Percentiles rank a stretch among this genome's conserved stretches.
These are phyloP conservation scores for Antitrichia curtipendula DNA, from an alignment of 225 moss, liverwort and hornwort species.

Conservation along the genomic window DNA sequence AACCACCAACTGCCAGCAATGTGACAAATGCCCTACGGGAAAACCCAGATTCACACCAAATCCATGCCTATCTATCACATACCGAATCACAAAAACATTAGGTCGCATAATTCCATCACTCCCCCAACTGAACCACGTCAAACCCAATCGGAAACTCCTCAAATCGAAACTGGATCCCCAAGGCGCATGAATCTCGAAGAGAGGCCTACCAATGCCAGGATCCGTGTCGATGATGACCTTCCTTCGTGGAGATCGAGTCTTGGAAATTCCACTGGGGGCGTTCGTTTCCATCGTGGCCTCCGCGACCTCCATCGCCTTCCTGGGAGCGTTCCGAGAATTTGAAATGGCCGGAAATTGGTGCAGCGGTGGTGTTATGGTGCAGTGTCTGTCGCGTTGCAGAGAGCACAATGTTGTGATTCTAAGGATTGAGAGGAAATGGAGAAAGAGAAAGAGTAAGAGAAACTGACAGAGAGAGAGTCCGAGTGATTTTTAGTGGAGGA, in stretches of 20 bases:
- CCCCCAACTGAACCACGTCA: not conserved
- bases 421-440: not conserved
- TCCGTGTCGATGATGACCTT: slow-evolving; percentile 95
- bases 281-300: not conserved
- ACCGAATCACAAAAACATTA: not conserved
- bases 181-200: not conserved
- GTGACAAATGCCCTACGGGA: not conserved
- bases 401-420: not conserved
- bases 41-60: not conserved
- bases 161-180: not conserved
- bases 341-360: not conserved
- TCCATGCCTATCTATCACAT: not conserved
- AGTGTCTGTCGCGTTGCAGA: not conserved
- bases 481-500: not conserved
- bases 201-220: slow-evolving; percentile 68
- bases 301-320: not conserved
- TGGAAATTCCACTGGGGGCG: not conserved
- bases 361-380: not conserved
- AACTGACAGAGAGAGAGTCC: not conserved
- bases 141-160: not conserved
- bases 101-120: not conserved
- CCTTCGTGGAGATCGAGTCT: not conserved
- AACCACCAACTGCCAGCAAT: not conserved
- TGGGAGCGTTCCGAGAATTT: not conserved
- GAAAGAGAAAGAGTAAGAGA: not conserved